phyloP scores from a whole-genome alignment of 495 filamentous ascomycete species.

The Tetracladium marchalianum region DNA sequence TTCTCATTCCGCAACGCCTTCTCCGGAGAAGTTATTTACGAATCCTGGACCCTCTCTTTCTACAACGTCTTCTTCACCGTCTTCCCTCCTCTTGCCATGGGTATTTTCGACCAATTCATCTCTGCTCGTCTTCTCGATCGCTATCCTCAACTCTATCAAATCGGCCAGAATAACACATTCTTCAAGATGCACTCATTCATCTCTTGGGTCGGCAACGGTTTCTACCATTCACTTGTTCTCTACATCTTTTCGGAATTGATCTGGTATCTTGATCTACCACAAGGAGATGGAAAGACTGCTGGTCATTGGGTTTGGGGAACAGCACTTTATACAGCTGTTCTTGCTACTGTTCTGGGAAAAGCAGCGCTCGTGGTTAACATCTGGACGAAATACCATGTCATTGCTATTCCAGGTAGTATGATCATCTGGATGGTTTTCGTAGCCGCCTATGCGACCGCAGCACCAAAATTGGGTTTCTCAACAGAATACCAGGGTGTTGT shows the following conservation, averaged over 20 bases:
- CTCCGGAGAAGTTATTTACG: constrained; percentile 96
- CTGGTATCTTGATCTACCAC: constrained; percentile 66
- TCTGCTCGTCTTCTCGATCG: constrained; percentile 92
- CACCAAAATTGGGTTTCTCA: constrained; percentile 75
- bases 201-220: constrained; percentile 86
- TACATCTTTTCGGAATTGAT: constrained; percentile 79
- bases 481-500: constrained; percentile 80
- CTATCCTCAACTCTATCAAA: constrained; percentile 91
- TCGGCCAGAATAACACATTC: constrained; percentile 85
- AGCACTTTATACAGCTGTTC: constrained; percentile 78
- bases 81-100: constrained; percentile 86
- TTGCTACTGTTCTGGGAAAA: constrained; percentile 90
- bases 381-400: constrained; percentile 97
- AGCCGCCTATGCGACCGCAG: constrained; percentile 81
- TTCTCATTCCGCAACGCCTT: constrained; percentile 98
- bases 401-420: constrained; percentile 92
- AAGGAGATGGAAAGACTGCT: constrained; percentile 63
- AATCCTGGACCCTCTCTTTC: constrained; percentile 97
- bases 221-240: constrained; percentile 89
- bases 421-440: constrained; percentile 85
- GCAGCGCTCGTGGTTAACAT: constrained; percentile 91
- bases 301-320: constrained; percentile 99
- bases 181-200: constrained; percentile 88
- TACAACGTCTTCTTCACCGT: constrained; percentile 99
- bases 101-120: constrained; percentile 97